Evolutionary conservation across 2,329 filamentous ascomycete species (phyloP).

Genomic region (Parastagonospora avenae): DNA sequence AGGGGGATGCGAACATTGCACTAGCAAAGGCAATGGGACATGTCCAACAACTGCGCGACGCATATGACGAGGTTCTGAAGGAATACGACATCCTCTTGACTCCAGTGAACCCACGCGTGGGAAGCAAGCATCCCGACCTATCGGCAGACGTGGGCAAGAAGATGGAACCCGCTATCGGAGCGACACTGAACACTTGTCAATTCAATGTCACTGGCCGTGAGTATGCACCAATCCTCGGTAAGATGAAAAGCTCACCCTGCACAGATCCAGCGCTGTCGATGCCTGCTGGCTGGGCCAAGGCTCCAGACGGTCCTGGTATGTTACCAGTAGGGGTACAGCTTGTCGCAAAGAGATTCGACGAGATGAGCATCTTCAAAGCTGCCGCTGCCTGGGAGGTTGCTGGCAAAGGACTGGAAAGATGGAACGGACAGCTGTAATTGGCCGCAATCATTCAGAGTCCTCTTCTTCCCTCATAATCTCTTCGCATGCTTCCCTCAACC

Average conservation of each 20-base stretch:
- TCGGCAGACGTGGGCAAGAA: constrained; percentile 47
- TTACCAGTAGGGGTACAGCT: constrained; percentile 47
- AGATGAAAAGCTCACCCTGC: not conserved
- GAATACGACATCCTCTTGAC: constrained; percentile 57
- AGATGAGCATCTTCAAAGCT: constrained; percentile 41
- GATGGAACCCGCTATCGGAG: constrained; percentile 52
- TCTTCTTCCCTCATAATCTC: constrained; percentile 34
- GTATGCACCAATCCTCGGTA: not conserved
- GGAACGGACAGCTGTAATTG: constrained; percentile 23
- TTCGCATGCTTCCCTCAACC: constrained; percentile 47
- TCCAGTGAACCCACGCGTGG: constrained; percentile 55
- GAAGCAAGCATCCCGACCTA: constrained; percentile 48
- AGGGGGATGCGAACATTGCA: constrained; percentile 32
- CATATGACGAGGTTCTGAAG: constrained; percentile 53
- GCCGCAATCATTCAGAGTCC: constrained; percentile 26
- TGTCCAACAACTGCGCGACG: constrained; percentile 53
- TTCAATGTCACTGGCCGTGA: constrained; percentile 57
- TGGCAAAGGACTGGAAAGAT: constrained; percentile 27
- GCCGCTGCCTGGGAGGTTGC: constrained; percentile 44
- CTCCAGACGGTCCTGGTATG: constrained; percentile 21
- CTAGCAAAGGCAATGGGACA: constrained; percentile 56
- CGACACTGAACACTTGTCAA: constrained; percentile 51
- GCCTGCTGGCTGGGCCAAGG: constrained; percentile 46
- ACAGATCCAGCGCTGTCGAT: constrained; percentile 55
- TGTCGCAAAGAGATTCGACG: constrained; percentile 42